phyloP scores from a whole-genome alignment of 2,329 filamentous ascomycete species.

The Trichoderma sp. region DNA sequence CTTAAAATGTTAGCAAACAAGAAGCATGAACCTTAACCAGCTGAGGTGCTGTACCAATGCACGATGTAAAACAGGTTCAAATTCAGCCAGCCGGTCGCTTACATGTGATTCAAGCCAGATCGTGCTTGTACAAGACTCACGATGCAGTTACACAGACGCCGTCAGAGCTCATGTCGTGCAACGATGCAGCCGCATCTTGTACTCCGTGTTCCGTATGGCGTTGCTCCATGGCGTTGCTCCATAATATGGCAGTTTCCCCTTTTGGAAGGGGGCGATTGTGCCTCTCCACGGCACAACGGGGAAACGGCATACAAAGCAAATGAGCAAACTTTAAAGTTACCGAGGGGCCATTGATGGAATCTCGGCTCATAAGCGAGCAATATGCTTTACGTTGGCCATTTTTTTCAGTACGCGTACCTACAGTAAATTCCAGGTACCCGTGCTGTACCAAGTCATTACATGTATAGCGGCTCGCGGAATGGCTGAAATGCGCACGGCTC shows the following conservation, averaged over 20 bases:
- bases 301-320: neutral
- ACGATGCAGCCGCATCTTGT: neutral
- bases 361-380: neutral
- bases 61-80: neutral
- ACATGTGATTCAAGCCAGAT: neutral
- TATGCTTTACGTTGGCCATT: neutral
- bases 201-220: too few species aligned
- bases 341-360: neutral
- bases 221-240: neutral
- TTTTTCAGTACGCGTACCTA: neutral
- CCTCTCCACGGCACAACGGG: neutral
- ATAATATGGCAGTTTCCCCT: neutral
- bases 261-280: neutral
- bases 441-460: neutral
- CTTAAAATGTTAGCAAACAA: neutral
- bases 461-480: neutral
- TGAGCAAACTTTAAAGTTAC: neutral
- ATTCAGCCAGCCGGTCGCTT: neutral
- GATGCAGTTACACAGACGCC: neutral
- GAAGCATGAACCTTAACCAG: neutral
- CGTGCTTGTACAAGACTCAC: neutral
- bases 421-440: accelerated
- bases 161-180: neutral
- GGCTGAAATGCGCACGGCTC: too few species aligned
- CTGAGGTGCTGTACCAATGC: too few species aligned